A percentile compares a stretch with the other conserved stretches of the same genome.
Evolutionary conservation across 345 rosid species (phyloP).

Genomic region (Eucalyptus guilfoylei): DNA sequence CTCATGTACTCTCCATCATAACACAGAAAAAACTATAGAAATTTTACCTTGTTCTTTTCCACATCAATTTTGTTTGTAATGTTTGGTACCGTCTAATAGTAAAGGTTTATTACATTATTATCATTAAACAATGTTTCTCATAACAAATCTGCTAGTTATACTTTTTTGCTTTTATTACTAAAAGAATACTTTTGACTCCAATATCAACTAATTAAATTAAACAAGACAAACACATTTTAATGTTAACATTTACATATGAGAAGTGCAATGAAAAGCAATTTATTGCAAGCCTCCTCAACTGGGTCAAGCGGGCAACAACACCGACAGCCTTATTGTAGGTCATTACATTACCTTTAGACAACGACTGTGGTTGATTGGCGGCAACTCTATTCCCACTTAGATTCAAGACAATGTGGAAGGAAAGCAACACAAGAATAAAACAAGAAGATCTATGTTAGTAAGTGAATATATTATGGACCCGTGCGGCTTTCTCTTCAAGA

Average conservation of each 20-base stretch:
- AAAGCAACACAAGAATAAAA: background rate
- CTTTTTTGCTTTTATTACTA: background rate
- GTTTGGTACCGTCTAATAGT: background rate
- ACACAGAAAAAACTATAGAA: too few relatives aligned
- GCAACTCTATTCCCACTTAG: background rate
- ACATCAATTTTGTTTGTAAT: background rate
- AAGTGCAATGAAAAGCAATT: background rate
- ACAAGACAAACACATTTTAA: background rate
- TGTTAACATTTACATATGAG: background rate
- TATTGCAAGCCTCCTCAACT: background rate
- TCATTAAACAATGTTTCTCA: background rate
- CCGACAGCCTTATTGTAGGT: background rate
- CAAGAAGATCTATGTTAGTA: background rate
- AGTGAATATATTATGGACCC: background rate
- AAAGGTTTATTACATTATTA: background rate
- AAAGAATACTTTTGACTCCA: background rate
- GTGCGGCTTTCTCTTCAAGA: background rate
- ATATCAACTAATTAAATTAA: background rate
- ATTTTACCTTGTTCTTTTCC: background rate
- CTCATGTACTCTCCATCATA: too few relatives aligned
- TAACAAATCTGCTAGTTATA: background rate
- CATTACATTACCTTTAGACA: background rate
- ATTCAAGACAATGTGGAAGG: background rate
- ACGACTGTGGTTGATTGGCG: background rate
- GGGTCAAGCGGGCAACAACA: background rate